A percentile compares a stretch with the other conserved stretches of the same genome.
Evolutionary conservation across 371 early-diverging fungal species (phyloP).

Genomic region (Dinochytrium kinnereticum): DNA sequence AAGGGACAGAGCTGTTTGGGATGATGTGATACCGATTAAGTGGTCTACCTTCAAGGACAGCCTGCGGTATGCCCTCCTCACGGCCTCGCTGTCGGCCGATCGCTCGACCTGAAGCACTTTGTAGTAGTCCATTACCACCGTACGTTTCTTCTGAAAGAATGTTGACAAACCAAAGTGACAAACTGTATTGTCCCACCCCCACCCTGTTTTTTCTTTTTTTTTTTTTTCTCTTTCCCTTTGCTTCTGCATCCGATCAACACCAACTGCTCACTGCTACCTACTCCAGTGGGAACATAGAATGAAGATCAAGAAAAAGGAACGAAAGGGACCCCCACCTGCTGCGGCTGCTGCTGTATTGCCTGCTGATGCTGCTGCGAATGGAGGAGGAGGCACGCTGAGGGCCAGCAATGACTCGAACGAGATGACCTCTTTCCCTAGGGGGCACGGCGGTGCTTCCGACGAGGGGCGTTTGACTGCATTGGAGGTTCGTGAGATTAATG

Average conservation of each 20-base stretch:
- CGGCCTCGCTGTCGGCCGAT: conserved; percentile 47
- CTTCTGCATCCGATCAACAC: no score
- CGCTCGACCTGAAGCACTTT: conserved; percentile 52
- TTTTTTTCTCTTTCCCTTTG: conserved; percentile 18
- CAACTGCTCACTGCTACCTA: no score
- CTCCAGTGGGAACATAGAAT: no score
- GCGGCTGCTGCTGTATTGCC: neutral
- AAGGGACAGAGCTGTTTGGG: no score
- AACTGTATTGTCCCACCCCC: no score
- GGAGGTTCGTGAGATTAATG: neutral
- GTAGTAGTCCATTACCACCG: no score
- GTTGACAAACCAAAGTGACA: no score
- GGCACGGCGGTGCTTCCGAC: neutral
- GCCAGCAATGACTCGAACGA: neutral
- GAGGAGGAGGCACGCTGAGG: neutral
- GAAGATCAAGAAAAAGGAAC: conserved; percentile 2
- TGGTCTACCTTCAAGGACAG: conserved; percentile 58
- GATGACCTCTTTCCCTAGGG: neutral
- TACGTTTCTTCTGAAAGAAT: no score
- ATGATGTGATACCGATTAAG: no score
- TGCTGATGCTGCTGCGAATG: no score
- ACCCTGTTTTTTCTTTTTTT: conserved; percentile 13
- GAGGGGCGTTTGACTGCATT: neutral
- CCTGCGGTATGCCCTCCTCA: conserved; percentile 60
- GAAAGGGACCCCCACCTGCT: neutral